Percentiles rank a stretch among this genome's conserved stretches.
These are phyloP conservation scores for Handroanthus guayacan DNA, from an alignment of 257 asterid genomes.

Conservation along the genomic window DNA sequence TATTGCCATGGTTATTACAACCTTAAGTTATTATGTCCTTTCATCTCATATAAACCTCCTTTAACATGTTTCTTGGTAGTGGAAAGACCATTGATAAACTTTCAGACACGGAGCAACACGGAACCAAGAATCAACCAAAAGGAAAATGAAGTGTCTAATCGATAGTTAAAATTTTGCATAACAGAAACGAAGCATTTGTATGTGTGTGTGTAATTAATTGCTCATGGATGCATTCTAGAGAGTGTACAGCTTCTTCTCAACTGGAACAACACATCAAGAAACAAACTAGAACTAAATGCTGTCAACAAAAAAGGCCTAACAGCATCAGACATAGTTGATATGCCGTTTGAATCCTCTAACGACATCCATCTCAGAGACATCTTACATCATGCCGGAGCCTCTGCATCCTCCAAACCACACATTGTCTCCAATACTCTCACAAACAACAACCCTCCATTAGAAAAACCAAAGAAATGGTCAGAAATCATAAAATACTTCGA, in stretches of 20 bases:
- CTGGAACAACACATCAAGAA: slow-evolving; percentile 21
- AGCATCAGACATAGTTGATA: slow-evolving; percentile 38
- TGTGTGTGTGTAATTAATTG: neutral
- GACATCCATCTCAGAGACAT: slow-evolving; percentile 13
- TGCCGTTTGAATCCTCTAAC: slow-evolving; percentile 10
- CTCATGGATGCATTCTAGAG: neutral
- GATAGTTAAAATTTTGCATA: neutral
- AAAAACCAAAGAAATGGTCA: slow-evolving; percentile 27
- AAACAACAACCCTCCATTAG: too few relatives aligned
- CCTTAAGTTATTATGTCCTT: too few relatives aligned
- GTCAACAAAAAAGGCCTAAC: slow-evolving; percentile 39
- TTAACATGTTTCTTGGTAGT: too few relatives aligned
- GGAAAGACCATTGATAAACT: neutral
- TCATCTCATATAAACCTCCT: too few relatives aligned
- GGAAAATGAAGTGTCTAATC: neutral
- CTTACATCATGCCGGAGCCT: neutral
- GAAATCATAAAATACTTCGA: slow-evolving; percentile 27
- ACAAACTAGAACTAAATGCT: slow-evolving; percentile 36
- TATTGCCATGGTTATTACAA: too few relatives aligned
- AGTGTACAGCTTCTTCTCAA: slow-evolving; percentile 24
- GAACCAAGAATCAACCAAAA: too few relatives aligned
- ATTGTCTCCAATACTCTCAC: too few relatives aligned
- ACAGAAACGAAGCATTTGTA: neutral
- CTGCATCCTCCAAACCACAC: neutral
- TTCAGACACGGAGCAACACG: too few relatives aligned